These are phyloP conservation scores for Amylocarpus encephaloides DNA, from an alignment of 2,329 filamentous ascomycete genomes.

Conservation along the genomic window DNA sequence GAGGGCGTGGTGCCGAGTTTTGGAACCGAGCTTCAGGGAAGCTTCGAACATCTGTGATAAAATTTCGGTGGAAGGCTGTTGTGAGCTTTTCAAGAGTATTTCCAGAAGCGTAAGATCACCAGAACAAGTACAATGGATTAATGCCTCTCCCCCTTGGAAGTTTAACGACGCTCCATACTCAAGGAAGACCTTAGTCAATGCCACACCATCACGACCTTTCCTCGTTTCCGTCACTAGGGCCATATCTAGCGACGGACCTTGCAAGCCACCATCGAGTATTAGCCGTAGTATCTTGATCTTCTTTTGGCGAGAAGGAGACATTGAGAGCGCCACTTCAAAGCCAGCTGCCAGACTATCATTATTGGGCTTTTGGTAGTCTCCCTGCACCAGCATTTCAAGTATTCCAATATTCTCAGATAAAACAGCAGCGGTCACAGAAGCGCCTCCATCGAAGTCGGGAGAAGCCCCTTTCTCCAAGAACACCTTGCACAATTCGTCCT, in stretches of 20 bases:
- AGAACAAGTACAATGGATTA: constrained; percentile 34
- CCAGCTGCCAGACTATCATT: constrained; percentile 3
- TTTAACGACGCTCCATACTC: constrained; percentile 45
- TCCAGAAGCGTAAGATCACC: constrained; percentile 5
- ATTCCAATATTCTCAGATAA: constrained; percentile 3
- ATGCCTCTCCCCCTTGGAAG: constrained; percentile 44
- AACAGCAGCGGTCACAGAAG: constrained; percentile 6
- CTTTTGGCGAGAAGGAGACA: background rate
- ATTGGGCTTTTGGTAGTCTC: background rate
- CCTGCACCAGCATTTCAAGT: constrained; percentile 3
- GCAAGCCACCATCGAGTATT: constrained; percentile 8
- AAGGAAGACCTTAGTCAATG: constrained; percentile 42
- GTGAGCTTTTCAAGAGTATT: background rate
- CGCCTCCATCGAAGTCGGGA: constrained; percentile 5
- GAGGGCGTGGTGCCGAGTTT: background rate
- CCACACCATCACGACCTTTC: background rate
- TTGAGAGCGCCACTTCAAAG: constrained; percentile 3
- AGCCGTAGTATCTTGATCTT: constrained; percentile 4
- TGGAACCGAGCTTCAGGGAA: background rate
- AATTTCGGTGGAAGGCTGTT: background rate
- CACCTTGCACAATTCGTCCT: constrained; percentile 5
- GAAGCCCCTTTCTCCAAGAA: constrained; percentile 6
- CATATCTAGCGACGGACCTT: constrained; percentile 3
- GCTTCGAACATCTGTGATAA: constrained; percentile 6
- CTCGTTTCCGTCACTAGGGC: constrained; percentile 2